Percentiles rank a stretch among this genome's conserved stretches.
phyloP scores from a whole-genome alignment of 2,329 filamentous ascomycete genomes.

The Nectriaceae sp. region DNA sequence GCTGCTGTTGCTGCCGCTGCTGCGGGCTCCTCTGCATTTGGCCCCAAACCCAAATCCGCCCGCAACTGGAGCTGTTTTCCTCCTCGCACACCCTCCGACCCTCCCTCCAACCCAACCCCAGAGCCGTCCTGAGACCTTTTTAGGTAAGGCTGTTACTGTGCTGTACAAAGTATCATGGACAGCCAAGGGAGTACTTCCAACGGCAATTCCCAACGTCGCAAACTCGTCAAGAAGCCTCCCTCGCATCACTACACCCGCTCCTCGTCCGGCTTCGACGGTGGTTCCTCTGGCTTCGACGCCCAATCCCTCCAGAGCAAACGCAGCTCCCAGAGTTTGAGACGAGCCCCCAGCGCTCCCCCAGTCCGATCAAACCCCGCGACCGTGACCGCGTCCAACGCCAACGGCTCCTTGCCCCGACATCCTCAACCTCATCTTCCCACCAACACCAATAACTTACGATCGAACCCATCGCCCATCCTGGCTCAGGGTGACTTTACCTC shows the following conservation, averaged over 20 bases:
- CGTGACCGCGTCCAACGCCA: slow-evolving; percentile 40
- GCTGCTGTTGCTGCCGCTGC: slow-evolving; percentile 1
- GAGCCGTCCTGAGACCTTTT: slow-evolving; percentile 29
- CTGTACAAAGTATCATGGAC: slow-evolving; percentile 54
- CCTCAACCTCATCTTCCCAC: slow-evolving; percentile 40
- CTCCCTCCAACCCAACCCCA: slow-evolving; percentile 22
- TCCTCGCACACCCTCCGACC: too few relatives aligned
- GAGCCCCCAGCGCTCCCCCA: slow-evolving; percentile 61
- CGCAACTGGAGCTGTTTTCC: too few relatives aligned
- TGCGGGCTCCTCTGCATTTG: slow-evolving; percentile 8
- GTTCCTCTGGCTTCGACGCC: slow-evolving; percentile 46
- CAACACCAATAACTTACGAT: slow-evolving; percentile 45
- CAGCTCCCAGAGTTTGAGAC: slow-evolving; percentile 64
- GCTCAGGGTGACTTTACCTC: slow-evolving; percentile 48
- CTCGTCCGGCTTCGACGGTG: slow-evolving; percentile 52
- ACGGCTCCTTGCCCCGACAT: slow-evolving; percentile 50
- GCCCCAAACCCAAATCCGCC: slow-evolving; percentile 19
- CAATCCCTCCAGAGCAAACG: slow-evolving; percentile 62
- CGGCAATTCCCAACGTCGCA: slow-evolving; percentile 57
- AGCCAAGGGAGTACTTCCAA: slow-evolving; percentile 33
- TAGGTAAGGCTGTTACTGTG: slow-evolving; percentile 28
- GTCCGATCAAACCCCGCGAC: slow-evolving; percentile 48
- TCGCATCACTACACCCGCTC: slow-evolving; percentile 49
- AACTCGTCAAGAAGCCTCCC: slow-evolving; percentile 64
- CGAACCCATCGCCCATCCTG: slow-evolving; percentile 49